phyloP scores from a whole-genome alignment of 164 flowering plant genomes.

The Dillenia suffruticosa region DNA sequence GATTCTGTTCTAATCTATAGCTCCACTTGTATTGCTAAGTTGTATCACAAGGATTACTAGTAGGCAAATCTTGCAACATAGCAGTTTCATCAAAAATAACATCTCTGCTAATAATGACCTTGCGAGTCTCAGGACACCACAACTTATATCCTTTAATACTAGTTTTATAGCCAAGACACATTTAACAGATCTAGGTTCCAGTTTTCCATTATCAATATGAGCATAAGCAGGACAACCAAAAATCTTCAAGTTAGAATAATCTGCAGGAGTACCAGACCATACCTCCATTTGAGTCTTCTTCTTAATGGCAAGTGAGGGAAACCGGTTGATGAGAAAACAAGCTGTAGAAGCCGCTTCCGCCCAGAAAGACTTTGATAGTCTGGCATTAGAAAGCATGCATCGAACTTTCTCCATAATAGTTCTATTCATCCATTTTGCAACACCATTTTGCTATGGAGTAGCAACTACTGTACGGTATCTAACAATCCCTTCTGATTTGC shows the following conservation, averaged over 20 bases:
- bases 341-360: too few species aligned
- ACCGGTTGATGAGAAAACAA: too few species aligned
- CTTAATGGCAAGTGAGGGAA: too few species aligned
- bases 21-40: too few species aligned
- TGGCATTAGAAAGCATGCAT: too few species aligned
- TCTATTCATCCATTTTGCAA: too few species aligned
- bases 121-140: not conserved
- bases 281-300: constrained; percentile 4
- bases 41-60: not conserved
- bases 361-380: too few species aligned
- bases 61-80: constrained; percentile 3
- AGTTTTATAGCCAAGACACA: constrained; percentile 5
- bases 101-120: constrained; percentile 10
- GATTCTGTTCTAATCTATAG: too few species aligned
- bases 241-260: constrained; percentile 4
- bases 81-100: constrained; percentile 8
- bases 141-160: constrained; percentile 6
- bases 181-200: constrained; percentile 3
- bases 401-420: too few species aligned
- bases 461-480: too few species aligned
- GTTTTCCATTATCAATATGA: constrained; percentile 12
- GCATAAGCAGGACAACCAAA: constrained; percentile 14
- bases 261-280: constrained; percentile 10
- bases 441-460: too few species aligned
- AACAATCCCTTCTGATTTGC: not conserved